Base-by-base conservation (phyloP, 805 yeast species). In the Candida peoriensis region DNA sequence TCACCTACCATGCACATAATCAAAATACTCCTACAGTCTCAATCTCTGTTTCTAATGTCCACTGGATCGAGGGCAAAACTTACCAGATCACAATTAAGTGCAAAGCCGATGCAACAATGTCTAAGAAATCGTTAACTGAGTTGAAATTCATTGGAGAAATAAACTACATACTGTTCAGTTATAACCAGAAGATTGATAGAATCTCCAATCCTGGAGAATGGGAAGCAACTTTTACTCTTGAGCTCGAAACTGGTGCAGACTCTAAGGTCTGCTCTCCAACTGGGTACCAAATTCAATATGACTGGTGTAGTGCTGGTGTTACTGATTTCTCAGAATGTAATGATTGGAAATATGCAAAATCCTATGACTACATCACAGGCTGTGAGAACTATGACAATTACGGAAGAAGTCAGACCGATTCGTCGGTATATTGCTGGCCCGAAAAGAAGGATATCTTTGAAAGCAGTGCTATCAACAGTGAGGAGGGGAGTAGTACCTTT, bases 291-390 rank as follows among this genome's bases (percentile, higher is more conserved):
- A 35, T 43, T 13, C 39, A 43, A 20, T 43, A 24, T 26, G 41
- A 30, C 25, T 42, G 46, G 42, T 42, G 43, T 21, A 3, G 33
- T 10, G 37, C 30, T 6, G 43, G 46, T 28, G 39, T 44, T 5
- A 32, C 43, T 16, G 48, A 46, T 22, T 10, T 32, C 22, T 14
- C 40, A 8, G 48, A 44, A 32, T 50, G 57, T 29, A 20, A 30
- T 17, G 22, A 13, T 1, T 50, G 55, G 53, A 28, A 20, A 1
- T 52, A 42, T 25, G 45, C 32, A 4, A 24, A 20, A 8, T 47
- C 55, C 8, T 52, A 50, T 28, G 52, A 48, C 20, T 42, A 48
- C 36, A 41, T 32, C 28, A 43, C 46, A 4, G 52, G 52, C 16
- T 50, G 55, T 29, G 23, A 41, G 23, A 37, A 42, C 32, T 30